phyloP scores from a whole-genome alignment of 208 protist species.

The Trypanosoma platydactyli region DNA sequence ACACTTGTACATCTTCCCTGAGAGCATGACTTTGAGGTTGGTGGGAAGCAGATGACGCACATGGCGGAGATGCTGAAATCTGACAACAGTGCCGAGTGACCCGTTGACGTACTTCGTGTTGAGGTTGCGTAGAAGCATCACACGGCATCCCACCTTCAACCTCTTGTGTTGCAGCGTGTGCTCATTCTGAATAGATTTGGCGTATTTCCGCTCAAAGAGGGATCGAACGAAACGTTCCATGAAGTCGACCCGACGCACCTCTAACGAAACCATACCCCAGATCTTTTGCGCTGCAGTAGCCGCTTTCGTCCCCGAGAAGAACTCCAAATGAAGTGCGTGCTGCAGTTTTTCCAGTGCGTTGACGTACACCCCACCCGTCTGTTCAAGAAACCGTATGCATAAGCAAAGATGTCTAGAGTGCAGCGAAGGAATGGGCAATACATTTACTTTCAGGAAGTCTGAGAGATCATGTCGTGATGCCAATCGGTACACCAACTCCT shows the following conservation, averaged over 20 bases:
- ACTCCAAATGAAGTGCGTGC: constrained; percentile 8
- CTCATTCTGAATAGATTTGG: constrained; percentile 39
- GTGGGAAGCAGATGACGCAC: constrained; percentile 45
- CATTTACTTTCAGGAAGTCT: neutral
- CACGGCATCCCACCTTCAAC: constrained; percentile 83
- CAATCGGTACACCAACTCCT: constrained; percentile 14
- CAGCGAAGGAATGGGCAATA: neutral
- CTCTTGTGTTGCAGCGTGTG: constrained; percentile 63
- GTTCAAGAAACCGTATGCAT: constrained; percentile 10
- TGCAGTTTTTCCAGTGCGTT: constrained; percentile 3
- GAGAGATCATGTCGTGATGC: neutral
- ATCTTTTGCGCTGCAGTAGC: constrained; percentile 7
- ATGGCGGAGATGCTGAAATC: constrained; percentile 38
- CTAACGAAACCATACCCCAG: constrained; percentile 25
- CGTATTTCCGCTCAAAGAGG: constrained; percentile 31
- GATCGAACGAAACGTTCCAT: constrained; percentile 15
- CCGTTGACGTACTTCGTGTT: constrained; percentile 70
- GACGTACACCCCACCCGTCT: neutral
- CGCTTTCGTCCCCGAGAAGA: constrained; percentile 7
- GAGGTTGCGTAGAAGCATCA: constrained; percentile 88
- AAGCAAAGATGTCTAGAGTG: constrained; percentile 13
- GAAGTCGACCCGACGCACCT: constrained; percentile 15
- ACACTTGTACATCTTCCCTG: constrained; percentile 9
- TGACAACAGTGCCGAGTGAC: constrained; percentile 68
- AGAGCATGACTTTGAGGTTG: constrained; percentile 20